Conservation (phyloP, 2,329 filamentous ascomycete species). For the Penicillium palitans region DNA sequence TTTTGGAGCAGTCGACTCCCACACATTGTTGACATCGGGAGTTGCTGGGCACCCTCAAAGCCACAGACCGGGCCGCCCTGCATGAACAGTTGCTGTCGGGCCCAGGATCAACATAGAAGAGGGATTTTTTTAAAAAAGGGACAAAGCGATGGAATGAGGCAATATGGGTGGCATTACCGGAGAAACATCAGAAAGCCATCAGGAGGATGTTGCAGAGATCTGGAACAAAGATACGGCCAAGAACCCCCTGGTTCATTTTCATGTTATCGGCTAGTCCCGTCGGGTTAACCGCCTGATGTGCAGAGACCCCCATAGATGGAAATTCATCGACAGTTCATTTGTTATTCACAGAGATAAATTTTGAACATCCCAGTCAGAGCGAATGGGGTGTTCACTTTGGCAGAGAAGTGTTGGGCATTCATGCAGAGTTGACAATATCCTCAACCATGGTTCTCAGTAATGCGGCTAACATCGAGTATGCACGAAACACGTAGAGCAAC, state of each 20-base stretch:
- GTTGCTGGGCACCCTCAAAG: slow-evolving; percentile 6
- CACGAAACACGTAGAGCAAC: slow-evolving; percentile 16
- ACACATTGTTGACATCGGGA: slow-evolving; percentile 1
- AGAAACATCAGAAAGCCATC: neutral
- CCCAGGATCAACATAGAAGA: slow-evolving; percentile 3
- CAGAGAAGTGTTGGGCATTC: slow-evolving; percentile 43
- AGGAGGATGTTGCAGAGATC: slow-evolving; percentile 6
- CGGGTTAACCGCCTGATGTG: slow-evolving; percentile 7
- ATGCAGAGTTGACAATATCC: slow-evolving; percentile 36
- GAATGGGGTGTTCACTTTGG: slow-evolving; percentile 30
- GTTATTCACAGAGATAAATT: neutral
- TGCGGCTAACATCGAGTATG: slow-evolving; percentile 24
- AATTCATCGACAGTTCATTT: slow-evolving; percentile 5
- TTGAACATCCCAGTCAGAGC: slow-evolving; percentile 1
- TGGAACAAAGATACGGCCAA: slow-evolving; percentile 12
- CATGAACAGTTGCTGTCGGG: slow-evolving; percentile 27
- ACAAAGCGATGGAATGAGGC: slow-evolving; percentile 5
- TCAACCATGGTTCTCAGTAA: slow-evolving; percentile 23
- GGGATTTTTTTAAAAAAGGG: neutral
- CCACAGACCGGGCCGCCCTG: slow-evolving; percentile 32
- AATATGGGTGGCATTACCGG: neutral
- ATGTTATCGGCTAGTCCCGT: slow-evolving; percentile 9
- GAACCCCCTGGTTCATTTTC: neutral
- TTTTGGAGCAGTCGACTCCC: neutral
- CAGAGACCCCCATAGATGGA: slow-evolving; percentile 5